Percentiles rank a stretch among this genome's conserved stretches.
phyloP scores from a whole-genome alignment of 768 basidiomycete species.

The Austroboletus festivus region DNA sequence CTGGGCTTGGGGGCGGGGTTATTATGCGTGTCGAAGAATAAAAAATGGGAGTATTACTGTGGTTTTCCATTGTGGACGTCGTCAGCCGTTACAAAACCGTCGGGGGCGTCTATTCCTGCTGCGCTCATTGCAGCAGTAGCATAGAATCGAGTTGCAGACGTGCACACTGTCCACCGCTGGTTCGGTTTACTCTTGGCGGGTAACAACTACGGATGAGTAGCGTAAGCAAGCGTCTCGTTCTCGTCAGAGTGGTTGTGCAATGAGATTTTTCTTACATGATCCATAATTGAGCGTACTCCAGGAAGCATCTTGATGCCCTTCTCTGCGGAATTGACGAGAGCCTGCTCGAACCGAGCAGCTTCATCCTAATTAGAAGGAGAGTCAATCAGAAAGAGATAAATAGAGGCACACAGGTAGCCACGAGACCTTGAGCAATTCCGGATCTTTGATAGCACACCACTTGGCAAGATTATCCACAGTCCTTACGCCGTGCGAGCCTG shows the following conservation, averaged over 20 bases:
- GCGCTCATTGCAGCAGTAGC: conserved; percentile 67
- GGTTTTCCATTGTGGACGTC: conserved; percentile 85
- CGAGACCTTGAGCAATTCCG: conserved; percentile 64
- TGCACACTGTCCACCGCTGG: conserved; percentile 84
- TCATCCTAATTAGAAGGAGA: conserved; percentile 48
- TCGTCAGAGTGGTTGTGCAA: neutral
- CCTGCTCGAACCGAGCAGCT: conserved; percentile 74
- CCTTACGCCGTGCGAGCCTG: conserved; percentile 80
- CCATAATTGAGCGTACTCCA: conserved; percentile 60
- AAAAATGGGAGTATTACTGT: conserved; percentile 36
- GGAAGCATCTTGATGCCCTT: conserved; percentile 69
- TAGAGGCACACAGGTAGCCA: neutral
- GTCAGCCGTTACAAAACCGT: conserved; percentile 78
- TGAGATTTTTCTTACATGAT: conserved; percentile 39
- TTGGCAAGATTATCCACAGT: conserved; percentile 76
- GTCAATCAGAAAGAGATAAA: conserved; percentile 2
- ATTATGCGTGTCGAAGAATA: neutral
- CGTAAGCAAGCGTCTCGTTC: conserved; percentile 5
- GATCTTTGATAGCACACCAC: conserved; percentile 67
- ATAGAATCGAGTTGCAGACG: conserved; percentile 77
- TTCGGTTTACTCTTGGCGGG: conserved; percentile 39
- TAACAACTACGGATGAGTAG: conserved; percentile 25
- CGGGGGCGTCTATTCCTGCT: conserved; percentile 65
- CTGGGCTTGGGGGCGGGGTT: conserved; percentile 49
- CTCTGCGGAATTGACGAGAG: conserved; percentile 62